Base-by-base conservation (phyloP, 371 early-diverging fungal genomes). In the Mortierella sp. region DNA sequence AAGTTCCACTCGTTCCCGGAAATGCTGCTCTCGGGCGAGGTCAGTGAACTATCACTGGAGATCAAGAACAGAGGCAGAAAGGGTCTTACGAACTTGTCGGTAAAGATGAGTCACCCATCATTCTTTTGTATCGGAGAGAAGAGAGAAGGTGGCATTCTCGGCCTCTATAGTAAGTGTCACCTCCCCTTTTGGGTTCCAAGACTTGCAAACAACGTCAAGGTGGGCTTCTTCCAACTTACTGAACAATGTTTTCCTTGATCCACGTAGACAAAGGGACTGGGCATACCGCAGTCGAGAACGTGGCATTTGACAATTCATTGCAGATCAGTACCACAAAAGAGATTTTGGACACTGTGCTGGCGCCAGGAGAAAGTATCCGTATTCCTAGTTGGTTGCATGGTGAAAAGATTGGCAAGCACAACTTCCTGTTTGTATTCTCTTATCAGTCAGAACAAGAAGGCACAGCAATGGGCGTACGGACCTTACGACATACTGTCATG, bases 361-460 rank as follows among this genome's bases (percentile, higher is more conserved):
- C 71, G 1, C 87, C 96, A 0, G 95, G 93, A 0, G 83, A 83
- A 49, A 90, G 92, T 0, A 87, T 91, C 2, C 64, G 81, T 0
- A 84, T 98, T 2, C 96, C 97, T 0, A 66, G 95, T 34, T 96
- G 95, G 95, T 78, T 96, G 17, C 90, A 96, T 16, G 96, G 94
- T 3, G 96, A 96, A 69, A 88, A 90, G 34, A 93, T 95, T 51
- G 98, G 98, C 41, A 89, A 89, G 50, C 95, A 95, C 65, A 81
- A 79, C 25, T 90, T 95, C 58, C 79, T 86, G 52, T 83, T 97
- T 58, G 69, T 88, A 21, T 89, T 90, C 54, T 83, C 85, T 0
- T 90, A 89, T 64, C 85, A 91, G 56, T 90, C 92, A 0, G 92
- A 93, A 68, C 85, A 90, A 54, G 82, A 85, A 27, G 85, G 88